Evolutionary conservation across 441 rosid species (phyloP), one percentile per base, ranked within the genome.

Genomic region (Croton setiger): DNA sequence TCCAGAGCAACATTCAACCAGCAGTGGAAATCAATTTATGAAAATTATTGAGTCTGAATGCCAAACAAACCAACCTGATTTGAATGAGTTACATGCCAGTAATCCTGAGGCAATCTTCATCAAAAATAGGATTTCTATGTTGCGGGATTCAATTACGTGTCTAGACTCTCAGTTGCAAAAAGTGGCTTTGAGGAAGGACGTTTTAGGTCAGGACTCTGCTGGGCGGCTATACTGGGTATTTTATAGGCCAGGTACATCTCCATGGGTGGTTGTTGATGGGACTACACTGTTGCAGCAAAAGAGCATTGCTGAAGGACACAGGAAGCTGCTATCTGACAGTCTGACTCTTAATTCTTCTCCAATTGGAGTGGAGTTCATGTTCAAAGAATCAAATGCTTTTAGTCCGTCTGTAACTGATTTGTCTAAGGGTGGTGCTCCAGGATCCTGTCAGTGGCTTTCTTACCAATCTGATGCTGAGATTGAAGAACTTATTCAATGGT

Each of bases 211-310:
- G 37, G 87, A 85, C 43, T 80, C 83, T 72, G 68, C 73, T 56
- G 87, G 87, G 31, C 79, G 83, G 23, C 41, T 80, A 41, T 85
- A 85, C 66, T 85, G 87, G 89, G 75, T 72, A 64, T 81, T 81
- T 56, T 77, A 55, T 39, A 78, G 80, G 76, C 83, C 82, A 6
- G 77, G 74, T 64, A 68, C 72, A 67, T 70, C 67, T 63, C 76
- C 84, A 0, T 79, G 65, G 73, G 73, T 85, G 74, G 66, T 83
- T 41, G 81, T 81, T 45, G 87, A 85, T 60, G 84, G 82, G 58
- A 70, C 78, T 71, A 53, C 65, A 63, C 51, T 63, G 55, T 33
- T 67, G 20, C 76, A 68, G 68, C 71, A 63, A 27, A 60, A 39
- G 75, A 61, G 39, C 17, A 13, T 51, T 35, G 20, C 33, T 53